Evolutionary conservation across 306 rosid species (phyloP), one percentile per base, ranked within the genome.

Genomic region (Dalbergia cultrata): DNA sequence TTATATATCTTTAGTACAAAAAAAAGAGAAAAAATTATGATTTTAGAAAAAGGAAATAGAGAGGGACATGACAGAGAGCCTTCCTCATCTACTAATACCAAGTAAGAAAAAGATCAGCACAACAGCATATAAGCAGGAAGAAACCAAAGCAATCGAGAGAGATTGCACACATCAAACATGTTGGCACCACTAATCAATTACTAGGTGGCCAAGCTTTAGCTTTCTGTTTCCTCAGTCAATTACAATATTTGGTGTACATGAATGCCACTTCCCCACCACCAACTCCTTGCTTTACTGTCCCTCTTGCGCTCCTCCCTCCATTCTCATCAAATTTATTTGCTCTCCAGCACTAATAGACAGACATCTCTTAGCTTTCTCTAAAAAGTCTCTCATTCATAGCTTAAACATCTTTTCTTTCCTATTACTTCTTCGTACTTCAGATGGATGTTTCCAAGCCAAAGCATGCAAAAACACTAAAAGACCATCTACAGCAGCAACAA

Each of bases 401-500:
- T 21, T 72, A 22, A 6, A 6, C 74, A 75, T 35, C 19, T 31
- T 49, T 71, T 45, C 8, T 34, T 57, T 44, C 43, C 70, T 47
- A 53, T 44, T 13, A 49, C 72, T 80, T 21, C 18, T 9, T 21
- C 18, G 26, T 43, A 65, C 72, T 65, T 75, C 52, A 39, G 34
- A 87, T 87, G 88, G 86, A 82, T 58, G 62, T 79, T 78, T 78
- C 86, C 76, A 57, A 68, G 58, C 78, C 52, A 76, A 59, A 62
- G 61, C 64, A 45, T 52, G 39, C 81, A 17, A 83, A 71, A 67
- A 75, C 60, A 80, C 86, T 87, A 6, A 84, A 72, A 69, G 84
- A 87, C 31, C 66, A 74, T 62, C 90, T 87, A 67, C 86, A 81
- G 44, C 77, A 78, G 19, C 74, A 81, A 53, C 90, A 84, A 65